Conservation (phyloP, 352 stramenopile species). For the Globisporangium carolinianum region DNA sequence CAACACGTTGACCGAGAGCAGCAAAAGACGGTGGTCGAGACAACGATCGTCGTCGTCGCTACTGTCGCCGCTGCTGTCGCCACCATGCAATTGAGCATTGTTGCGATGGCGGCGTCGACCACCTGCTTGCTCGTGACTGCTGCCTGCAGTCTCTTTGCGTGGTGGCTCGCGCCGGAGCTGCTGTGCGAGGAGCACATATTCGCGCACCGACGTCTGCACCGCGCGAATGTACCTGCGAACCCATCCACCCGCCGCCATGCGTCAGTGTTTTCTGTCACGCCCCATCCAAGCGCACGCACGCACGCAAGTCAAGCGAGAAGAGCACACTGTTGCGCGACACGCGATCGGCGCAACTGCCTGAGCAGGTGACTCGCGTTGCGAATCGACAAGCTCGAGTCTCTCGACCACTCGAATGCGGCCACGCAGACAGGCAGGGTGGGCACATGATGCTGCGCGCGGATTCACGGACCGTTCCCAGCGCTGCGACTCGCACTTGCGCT, state of each 20-base stretch:
- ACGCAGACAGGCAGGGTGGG: not conserved
- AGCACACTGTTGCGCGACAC: not conserved
- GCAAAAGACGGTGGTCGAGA: not conserved
- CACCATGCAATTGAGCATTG: no score
- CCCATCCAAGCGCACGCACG: no score
- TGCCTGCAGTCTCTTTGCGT: no score
- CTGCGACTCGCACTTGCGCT: not conserved
- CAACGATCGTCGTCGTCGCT: not conserved
- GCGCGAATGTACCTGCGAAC: slow-evolving; percentile 5
- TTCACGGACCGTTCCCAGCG: not conserved
- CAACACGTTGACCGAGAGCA: slow-evolving; percentile 11
- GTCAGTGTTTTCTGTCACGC: no score
- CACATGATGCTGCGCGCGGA: not conserved
- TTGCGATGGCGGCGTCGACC: not conserved
- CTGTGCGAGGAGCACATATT: slow-evolving; percentile 14
- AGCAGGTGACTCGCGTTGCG: slow-evolving; percentile 2
- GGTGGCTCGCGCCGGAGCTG: slow-evolving; percentile 1
- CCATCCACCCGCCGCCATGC: not conserved
- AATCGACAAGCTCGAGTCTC: not conserved
- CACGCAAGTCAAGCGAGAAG: no score
- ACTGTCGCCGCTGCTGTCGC: not conserved
- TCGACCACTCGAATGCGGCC: not conserved
- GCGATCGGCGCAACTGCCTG: not conserved
- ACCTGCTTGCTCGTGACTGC: no score
- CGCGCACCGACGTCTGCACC: slow-evolving; percentile 6